Evolutionary conservation across 2,329 filamentous ascomycete genomes (phyloP).

Genomic region (Fusarium floridanum): DNA sequence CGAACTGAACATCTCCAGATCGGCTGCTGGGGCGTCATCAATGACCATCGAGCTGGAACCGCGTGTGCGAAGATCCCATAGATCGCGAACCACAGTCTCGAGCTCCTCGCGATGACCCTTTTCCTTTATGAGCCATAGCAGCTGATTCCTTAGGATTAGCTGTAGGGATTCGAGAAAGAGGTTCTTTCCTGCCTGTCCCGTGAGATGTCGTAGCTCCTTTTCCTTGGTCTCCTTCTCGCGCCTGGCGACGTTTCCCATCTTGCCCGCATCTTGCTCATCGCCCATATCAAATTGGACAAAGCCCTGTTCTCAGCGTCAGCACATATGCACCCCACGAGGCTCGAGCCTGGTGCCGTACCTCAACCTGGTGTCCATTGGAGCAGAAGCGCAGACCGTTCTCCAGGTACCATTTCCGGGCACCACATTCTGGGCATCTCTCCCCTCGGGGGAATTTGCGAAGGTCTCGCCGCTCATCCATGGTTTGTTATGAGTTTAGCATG

Average conservation of each 20-base stretch:
- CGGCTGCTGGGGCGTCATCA: slow-evolving; percentile 39
- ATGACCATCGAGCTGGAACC: slow-evolving; percentile 55
- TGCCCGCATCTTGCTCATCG: slow-evolving; percentile 79
- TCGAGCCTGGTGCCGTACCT: slow-evolving; percentile 60
- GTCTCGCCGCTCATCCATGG: slow-evolving; percentile 58
- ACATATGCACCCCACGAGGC: background rate
- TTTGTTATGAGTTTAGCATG: slow-evolving; percentile 3
- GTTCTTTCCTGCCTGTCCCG: slow-evolving; percentile 77
- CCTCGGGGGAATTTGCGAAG: slow-evolving; percentile 65
- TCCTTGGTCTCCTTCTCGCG: slow-evolving; percentile 70
- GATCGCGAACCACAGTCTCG: slow-evolving; percentile 82
- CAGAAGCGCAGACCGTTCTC: slow-evolving; percentile 85
- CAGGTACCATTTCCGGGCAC: slow-evolving; percentile 77
- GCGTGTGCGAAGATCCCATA: slow-evolving; percentile 82
- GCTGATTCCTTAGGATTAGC: slow-evolving; percentile 85
- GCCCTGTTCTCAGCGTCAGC: slow-evolving; percentile 52
- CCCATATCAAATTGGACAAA: slow-evolving; percentile 69
- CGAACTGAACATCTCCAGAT: slow-evolving; percentile 56
- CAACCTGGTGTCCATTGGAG: slow-evolving; percentile 82
- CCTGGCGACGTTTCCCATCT: slow-evolving; percentile 66
- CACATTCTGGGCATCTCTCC: slow-evolving; percentile 74
- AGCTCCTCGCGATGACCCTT: slow-evolving; percentile 78
- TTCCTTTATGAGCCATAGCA: slow-evolving; percentile 76
- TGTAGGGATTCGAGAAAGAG: slow-evolving; percentile 89
- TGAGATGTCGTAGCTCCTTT: slow-evolving; percentile 67